Evolutionary conservation across 768 basidiomycete species (phyloP), one percentile per base, ranked within the genome.

Genomic region (Amanita rimosa): DNA sequence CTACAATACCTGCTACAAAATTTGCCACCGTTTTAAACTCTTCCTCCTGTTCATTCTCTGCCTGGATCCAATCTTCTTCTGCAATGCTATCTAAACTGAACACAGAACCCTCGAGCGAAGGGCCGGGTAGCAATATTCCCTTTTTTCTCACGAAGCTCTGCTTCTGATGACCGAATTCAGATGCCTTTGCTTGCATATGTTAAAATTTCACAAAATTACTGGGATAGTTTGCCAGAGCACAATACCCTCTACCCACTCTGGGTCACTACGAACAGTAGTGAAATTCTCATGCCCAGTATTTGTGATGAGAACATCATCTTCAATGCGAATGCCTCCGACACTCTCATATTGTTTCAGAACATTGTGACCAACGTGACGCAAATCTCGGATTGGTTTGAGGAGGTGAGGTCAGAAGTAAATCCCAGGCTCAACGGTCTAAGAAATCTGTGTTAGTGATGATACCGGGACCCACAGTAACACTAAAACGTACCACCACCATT

Each of bases 281-380:
- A 96, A 58, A 65, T 93, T 95, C 67, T 91, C 82, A 56, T 74
- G 78, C 6, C 88, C 88, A 10, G 73, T 70, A 50, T 71, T 63
- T 0, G 81, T 90, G 53, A 99, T 81, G 6, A 88, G 64, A 3
- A 97, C 75, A 24, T 86, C 91, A 61, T 98, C 95, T 63, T 98
- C 95, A 54, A 98, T 94, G 44, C 94, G 69, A 2, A 98, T 85
- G 0, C 94, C 95, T 11, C 95, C 95, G 19, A 97, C 87, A 29
- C 67, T 65, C 57, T 88, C 81, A 58, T 92, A 97, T 43, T 68
- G 65, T 61, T 73, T 71, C 51, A 94, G 66, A 19, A 84, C 73
- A 11, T 74, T 80, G 35, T 78, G 75, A 58, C 93, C 71, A 53
- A 97, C 79, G 57, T 81, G 72, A 51, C 68, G 69, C 24, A 83